Percentiles rank a stretch among this genome's conserved stretches.
Conservation (phyloP, 2,329 filamentous ascomycete genomes). For the Xylogone sp. region DNA sequence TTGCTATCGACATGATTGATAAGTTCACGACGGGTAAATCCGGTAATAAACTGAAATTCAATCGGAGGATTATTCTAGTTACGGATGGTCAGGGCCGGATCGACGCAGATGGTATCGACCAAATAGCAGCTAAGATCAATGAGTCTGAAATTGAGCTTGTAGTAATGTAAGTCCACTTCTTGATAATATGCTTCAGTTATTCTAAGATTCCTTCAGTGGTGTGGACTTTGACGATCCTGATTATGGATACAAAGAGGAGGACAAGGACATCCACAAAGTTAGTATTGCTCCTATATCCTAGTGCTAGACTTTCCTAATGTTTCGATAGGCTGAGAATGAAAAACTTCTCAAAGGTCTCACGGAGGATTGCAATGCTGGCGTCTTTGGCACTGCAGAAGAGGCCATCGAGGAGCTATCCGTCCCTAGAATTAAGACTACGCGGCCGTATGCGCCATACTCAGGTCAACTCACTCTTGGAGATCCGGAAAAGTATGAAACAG, state of each 20-base stretch:
- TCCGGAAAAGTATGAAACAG: constrained; percentile 65
- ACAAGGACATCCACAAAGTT: constrained; percentile 71
- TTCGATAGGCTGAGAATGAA: constrained; percentile 67
- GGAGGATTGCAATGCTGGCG: constrained; percentile 62
- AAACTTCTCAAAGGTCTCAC: constrained; percentile 58
- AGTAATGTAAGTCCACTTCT: constrained; percentile 59
- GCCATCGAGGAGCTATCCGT: constrained; percentile 76
- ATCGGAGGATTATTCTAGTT: constrained; percentile 75
- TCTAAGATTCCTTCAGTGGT: constrained; percentile 51
- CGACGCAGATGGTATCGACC: constrained; percentile 65
- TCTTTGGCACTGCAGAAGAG: constrained; percentile 80
- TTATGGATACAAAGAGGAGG: constrained; percentile 88
- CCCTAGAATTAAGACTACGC: constrained; percentile 72
- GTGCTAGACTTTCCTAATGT: constrained; percentile 13
- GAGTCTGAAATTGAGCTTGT: constrained; percentile 73
- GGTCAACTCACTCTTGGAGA: constrained; percentile 79
- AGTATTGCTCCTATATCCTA: not conserved
- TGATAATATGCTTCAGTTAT: not conserved
- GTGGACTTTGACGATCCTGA: constrained; percentile 92
- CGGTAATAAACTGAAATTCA: constrained; percentile 60
- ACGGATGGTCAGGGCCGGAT: constrained; percentile 76
- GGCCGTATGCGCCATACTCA: constrained; percentile 74
- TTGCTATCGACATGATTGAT: constrained; percentile 84
- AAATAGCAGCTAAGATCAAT: constrained; percentile 72
- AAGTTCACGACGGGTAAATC: constrained; percentile 65